phyloP scores from a whole-genome alignment of 495 filamentous ascomycete genomes.

The Immersiella caudata region DNA sequence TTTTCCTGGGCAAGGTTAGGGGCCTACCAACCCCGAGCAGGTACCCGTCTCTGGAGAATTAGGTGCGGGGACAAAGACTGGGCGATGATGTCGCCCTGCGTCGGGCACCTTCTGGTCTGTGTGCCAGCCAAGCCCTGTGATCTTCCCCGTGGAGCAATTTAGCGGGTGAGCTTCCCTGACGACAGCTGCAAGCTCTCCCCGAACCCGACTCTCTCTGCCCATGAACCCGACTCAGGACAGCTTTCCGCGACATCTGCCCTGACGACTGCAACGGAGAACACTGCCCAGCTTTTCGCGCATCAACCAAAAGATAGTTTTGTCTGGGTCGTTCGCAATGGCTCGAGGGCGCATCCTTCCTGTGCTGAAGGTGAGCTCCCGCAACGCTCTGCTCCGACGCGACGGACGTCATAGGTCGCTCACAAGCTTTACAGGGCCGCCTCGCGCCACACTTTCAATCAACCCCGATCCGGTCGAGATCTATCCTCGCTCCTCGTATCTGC shows the following conservation, averaged over 20 bases:
- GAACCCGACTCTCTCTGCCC: not conserved
- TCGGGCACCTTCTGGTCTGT: conserved; percentile 10
- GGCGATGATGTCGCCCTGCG: not conserved
- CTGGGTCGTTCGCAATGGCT: conserved; percentile 25
- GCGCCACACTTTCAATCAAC: conserved; percentile 22
- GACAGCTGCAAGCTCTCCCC: conserved; percentile 14
- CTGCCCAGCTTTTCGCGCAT: not conserved
- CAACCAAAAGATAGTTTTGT: not conserved
- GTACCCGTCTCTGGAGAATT: not conserved
- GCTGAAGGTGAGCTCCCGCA: conserved; percentile 29
- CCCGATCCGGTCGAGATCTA: conserved; percentile 9
- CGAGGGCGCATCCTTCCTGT: conserved; percentile 29
- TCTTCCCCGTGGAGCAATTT: conserved; percentile 18
- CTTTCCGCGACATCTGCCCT: conserved; percentile 27
- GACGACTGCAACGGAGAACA: conserved; percentile 4
- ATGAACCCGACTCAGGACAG: conserved; percentile 33
- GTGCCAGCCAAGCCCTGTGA: conserved; percentile 17
- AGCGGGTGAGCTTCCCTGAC: conserved; percentile 17
- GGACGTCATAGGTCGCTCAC: conserved; percentile 30
- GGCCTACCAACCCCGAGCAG: not conserved
- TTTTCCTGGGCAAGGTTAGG: not conserved
- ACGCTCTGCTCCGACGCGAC: not conserved
- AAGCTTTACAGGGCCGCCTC: conserved; percentile 33
- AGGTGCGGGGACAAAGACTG: not conserved
- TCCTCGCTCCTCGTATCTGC: conserved; percentile 8